Conservation (phyloP, 108 stramenopile genomes). For the Craspedostauros australis region DNA sequence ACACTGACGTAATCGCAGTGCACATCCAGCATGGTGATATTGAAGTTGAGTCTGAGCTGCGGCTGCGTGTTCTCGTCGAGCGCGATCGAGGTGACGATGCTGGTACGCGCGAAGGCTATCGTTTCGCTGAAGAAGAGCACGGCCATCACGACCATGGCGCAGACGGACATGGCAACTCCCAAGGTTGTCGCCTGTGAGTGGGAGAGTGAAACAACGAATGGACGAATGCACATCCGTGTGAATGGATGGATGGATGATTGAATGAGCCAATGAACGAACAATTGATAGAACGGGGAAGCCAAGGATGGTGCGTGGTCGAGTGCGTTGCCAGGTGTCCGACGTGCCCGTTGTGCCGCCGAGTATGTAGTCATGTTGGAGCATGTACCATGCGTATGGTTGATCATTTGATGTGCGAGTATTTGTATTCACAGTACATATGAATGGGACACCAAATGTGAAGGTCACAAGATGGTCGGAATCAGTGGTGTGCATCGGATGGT, state of each 20-base stretch:
- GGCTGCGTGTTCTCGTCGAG: slow-evolving; percentile 87
- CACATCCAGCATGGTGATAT: slow-evolving; percentile 83
- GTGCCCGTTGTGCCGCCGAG: background rate
- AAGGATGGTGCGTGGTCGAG: background rate
- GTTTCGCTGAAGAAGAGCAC: slow-evolving; percentile 93
- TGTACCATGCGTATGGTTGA: no score
- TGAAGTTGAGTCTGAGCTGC: slow-evolving; percentile 87
- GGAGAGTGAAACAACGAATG: background rate
- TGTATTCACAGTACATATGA: no score
- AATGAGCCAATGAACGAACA: background rate
- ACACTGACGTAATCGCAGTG: slow-evolving; percentile 88
- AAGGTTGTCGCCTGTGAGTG: slow-evolving; percentile 65
- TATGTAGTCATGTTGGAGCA: slow-evolving; percentile 1
- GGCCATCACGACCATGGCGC: slow-evolving; percentile 79
- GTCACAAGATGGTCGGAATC: no score
- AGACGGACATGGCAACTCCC: slow-evolving; percentile 79
- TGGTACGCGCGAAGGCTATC: slow-evolving; percentile 76
- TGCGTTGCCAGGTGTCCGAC: background rate
- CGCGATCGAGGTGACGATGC: slow-evolving; percentile 71
- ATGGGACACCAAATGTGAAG: no score
- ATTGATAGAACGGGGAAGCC: background rate
- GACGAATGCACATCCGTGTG: background rate
- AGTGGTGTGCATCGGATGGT: no score
- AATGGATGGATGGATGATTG: background rate
- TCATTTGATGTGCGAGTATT: no score